Base-by-base conservation (phyloP, 805 yeast genomes). In the Kluyveromyces nonfermentans region DNA sequence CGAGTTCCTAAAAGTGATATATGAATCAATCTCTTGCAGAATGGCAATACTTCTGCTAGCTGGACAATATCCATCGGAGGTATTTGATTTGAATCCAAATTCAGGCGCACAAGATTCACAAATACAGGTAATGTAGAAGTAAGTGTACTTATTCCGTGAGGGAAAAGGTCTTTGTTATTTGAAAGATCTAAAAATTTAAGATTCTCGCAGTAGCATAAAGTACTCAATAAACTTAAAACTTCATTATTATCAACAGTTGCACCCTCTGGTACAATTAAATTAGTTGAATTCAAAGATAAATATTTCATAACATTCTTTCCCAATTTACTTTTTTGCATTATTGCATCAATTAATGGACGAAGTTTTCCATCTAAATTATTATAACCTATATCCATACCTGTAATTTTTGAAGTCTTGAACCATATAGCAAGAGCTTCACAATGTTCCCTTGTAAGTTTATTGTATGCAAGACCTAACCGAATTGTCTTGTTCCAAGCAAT, bases 301-400 rank as follows among this genome's bases (percentile, higher is more conserved):
- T 77, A 75, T 44, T 62, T 55, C 50, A 77, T 57, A 17, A 64
- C 55, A 37, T 56, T 55, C 25, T 48, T 53, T 15, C 54, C 47
- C 1, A 59, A 47, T 37, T 45, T 59, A 14, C 48, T 59, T 33
- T 52, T 55, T 18, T 52, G 48, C 40, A 50, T 44, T 5, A 62
- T 46, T 2, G 60, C 59, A 8, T 50, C 51, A 18, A 54, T 46
- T 22, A 68, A 59, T 3, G 57, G 51, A 3, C 43, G 44, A 7
- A 68, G 33, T 46, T 65, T 66, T 2, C 65, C 70, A 40, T 64
- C 58, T 38, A 77, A 63, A 57, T 86, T 88, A 55, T 89, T 89
- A 55, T 82, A 89, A 4, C 94, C 96, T 8, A 89, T 55, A 66
- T 88, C 96, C 8, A 89, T 52, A 1, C 96, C 96, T 37, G 78